Percentiles rank a stretch among this genome's conserved stretches.
phyloP scores from a whole-genome alignment of 1,284 basidiomycete species.

The Microbotryomycetes sp. region DNA sequence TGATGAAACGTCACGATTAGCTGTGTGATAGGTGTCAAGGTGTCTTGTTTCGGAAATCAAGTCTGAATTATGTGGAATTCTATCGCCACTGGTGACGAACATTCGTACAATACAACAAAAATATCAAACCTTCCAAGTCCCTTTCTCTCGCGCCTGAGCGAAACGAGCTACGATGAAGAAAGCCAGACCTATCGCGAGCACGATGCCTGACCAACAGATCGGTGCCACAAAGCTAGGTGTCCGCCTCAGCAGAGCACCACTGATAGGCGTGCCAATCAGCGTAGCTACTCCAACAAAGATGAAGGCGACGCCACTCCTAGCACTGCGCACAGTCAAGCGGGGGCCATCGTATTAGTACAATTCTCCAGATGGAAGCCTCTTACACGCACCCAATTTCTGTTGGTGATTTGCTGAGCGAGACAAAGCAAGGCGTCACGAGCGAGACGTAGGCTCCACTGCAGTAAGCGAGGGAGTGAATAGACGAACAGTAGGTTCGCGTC shows the following conservation, averaged over 20 bases:
- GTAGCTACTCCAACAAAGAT: constrained; percentile 36
- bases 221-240: constrained; percentile 35
- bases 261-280: constrained; percentile 40
- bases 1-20: no score
- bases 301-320: constrained; percentile 29
- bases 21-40: no score
- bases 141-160: constrained; percentile 25
- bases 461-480: background rate
- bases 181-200: constrained; percentile 21
- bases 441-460: constrained; percentile 17
- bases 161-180: constrained; percentile 13
- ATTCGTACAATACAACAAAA: background rate
- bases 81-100: no score
- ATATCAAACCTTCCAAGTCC: constrained; percentile 34
- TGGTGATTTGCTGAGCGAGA: constrained; percentile 6
- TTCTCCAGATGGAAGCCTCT: no score
- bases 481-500: background rate
- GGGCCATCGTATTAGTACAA: background rate
- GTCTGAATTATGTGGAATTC: no score
- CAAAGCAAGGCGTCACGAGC: constrained; percentile 14
- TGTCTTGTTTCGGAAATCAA: no score
- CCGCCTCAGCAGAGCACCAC: constrained; percentile 36
- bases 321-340: background rate
- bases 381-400: constrained; percentile 17
- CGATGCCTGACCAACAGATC: constrained; percentile 34